Conservation (phyloP, 163 green algal genomes). For the Chlorella variabilis region DNA sequence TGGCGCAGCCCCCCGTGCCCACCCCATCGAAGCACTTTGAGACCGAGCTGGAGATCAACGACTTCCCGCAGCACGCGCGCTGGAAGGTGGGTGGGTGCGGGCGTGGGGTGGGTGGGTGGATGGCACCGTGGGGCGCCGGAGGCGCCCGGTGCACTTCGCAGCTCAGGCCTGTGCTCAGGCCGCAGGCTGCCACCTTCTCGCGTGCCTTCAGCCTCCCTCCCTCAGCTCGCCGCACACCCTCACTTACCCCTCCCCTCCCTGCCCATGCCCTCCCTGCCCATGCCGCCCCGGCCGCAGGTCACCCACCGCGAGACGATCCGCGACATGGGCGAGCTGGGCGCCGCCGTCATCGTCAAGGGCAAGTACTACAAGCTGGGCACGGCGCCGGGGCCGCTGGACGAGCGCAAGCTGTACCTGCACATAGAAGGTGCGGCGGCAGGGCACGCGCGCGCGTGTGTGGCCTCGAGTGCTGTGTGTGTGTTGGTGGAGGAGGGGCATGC, state of each 20-base stretch:
- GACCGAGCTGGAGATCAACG: conserved; percentile 98
- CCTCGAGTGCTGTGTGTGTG: neutral
- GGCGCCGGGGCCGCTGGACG: conserved; percentile 66
- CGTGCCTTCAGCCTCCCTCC: too few species aligned
- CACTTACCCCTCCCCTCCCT: neutral
- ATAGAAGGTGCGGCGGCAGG: conserved; percentile 95
- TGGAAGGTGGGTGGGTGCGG: conserved; percentile 75
- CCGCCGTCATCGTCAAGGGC: conserved; percentile 89
- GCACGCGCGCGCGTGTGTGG: neutral
- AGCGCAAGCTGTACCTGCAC: conserved; percentile 96
- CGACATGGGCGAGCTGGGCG: conserved; percentile 88
- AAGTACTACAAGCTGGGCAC: conserved; percentile 80
- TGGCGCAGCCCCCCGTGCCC: conserved; percentile 13
- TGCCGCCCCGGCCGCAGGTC: conserved; percentile 66
- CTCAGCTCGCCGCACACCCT: neutral
- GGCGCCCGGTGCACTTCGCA: too few species aligned
- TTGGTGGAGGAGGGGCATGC: neutral
- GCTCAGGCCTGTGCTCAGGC: too few species aligned
- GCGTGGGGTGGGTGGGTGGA: too few species aligned
- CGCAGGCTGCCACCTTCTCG: too few species aligned
- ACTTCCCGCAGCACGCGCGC: conserved; percentile 97
- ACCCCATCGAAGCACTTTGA: conserved; percentile 74
- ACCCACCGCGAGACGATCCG: conserved; percentile 92
- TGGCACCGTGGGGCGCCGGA: too few species aligned
- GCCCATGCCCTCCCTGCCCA: neutral